Percentiles rank a stretch among this genome's conserved stretches.
Conservation (phyloP, 176 grass and related monocot species). For the Leersia perrieri region DNA sequence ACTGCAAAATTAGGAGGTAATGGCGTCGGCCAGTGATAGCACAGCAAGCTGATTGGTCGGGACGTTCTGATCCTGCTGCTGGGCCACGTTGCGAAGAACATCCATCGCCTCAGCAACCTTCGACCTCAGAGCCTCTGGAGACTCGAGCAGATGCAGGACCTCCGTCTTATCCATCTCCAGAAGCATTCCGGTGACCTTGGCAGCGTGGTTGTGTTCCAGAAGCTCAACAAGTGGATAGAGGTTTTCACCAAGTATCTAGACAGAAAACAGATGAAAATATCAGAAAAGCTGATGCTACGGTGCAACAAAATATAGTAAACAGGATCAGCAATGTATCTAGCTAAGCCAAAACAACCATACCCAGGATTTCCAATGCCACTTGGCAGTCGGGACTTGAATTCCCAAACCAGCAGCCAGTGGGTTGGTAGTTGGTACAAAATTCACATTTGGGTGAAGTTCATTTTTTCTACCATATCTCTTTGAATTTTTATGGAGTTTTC, state of each 20-base stretch:
- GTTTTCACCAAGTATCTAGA: slow-evolving; percentile 84
- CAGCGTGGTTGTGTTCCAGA: slow-evolving; percentile 74
- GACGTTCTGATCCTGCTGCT: slow-evolving; percentile 54
- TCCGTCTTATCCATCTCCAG: slow-evolving; percentile 97
- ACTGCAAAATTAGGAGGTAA: slow-evolving; percentile 45
- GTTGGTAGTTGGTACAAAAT: neutral
- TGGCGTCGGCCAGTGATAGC: slow-evolving; percentile 52
- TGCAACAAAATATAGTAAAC: neutral
- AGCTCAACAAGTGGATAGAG: slow-evolving; percentile 86
- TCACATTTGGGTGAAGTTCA: neutral
- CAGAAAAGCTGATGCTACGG: neutral
- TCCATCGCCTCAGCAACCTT: slow-evolving; percentile 97
- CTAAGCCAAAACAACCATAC: neutral
- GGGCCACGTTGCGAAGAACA: slow-evolving; percentile 71
- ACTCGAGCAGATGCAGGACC: slow-evolving; percentile 87
- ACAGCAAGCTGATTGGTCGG: slow-evolving; percentile 66
- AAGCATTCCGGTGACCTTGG: slow-evolving; percentile 89
- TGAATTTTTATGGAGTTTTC: neutral
- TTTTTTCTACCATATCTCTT: neutral
- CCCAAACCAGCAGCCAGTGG: neutral
- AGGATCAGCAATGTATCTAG: neutral
- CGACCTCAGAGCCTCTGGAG: slow-evolving; percentile 73
- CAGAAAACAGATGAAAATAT: neutral
- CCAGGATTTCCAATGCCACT: neutral
- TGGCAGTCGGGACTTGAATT: neutral